These are phyloP conservation scores for Termitomyces sp. DNA, from an alignment of 768 basidiomycete genomes.

Conservation along the genomic window DNA sequence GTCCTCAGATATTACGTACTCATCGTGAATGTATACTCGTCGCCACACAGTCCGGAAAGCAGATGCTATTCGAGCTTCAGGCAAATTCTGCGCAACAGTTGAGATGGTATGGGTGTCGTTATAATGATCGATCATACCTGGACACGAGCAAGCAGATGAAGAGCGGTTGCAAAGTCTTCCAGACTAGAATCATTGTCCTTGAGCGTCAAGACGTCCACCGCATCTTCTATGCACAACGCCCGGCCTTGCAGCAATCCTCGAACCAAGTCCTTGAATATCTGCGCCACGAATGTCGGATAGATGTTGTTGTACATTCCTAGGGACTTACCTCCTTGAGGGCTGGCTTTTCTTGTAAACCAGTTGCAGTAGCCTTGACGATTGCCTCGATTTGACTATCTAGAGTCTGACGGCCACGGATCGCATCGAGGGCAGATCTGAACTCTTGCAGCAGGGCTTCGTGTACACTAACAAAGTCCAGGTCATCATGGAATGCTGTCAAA, in stretches of 20 bases:
- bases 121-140: constrained; percentile 30
- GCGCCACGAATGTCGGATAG: neutral
- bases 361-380: constrained; percentile 52
- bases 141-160: constrained; percentile 57
- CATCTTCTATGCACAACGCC: constrained; percentile 70
- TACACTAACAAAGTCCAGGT: constrained; percentile 81
- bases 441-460: constrained; percentile 66
- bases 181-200: constrained; percentile 66
- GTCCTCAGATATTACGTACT: constrained; percentile 47
- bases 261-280: constrained; percentile 70
- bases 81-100: constrained; percentile 45
- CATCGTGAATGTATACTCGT: constrained; percentile 81
- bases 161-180: constrained; percentile 64
- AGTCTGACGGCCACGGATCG: constrained; percentile 53
- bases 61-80: constrained; percentile 61
- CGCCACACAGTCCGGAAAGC: constrained; percentile 82
- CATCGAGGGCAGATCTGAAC: constrained; percentile 45
- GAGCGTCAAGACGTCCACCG: constrained; percentile 78
- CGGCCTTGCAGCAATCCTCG: constrained; percentile 69
- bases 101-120: neutral
- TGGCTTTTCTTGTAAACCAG: constrained; percentile 36
- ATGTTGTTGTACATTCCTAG: neutral
- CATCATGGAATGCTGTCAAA: constrained; percentile 72
- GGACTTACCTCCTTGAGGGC: constrained; percentile 47
- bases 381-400: constrained; percentile 65